Conservation (phyloP, 306 rosid genomes). For the cucumber (Cucumis sativus) region DNA sequence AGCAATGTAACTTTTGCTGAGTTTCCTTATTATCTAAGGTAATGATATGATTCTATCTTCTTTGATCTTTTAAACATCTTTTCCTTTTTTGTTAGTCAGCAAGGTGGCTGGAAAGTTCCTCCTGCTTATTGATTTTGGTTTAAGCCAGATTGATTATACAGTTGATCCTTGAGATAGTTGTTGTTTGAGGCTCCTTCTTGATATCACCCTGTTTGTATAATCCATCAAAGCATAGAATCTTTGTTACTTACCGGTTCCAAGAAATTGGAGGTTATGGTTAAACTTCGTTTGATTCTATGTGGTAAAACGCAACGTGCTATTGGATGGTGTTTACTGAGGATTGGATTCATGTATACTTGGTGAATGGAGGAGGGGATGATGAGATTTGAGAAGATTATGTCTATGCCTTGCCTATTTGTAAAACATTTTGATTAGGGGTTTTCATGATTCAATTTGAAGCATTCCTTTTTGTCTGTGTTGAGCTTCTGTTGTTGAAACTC, state of each 20-base stretch:
- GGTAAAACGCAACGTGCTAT: not conserved
- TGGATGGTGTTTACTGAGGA: not conserved
- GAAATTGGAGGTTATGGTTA: not conserved
- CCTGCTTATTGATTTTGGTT: not conserved
- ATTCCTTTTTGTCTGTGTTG: not conserved
- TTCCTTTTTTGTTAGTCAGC: not conserved
- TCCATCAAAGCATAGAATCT: not conserved
- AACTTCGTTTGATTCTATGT: not conserved
- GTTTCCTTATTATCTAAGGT: constrained; percentile 86
- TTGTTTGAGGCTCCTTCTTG: not conserved
- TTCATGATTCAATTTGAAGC: not conserved
- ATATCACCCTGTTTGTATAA: not conserved
- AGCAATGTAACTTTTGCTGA: constrained; percentile 48
- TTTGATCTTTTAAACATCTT: not conserved
- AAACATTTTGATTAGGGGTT: not conserved
- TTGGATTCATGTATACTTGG: not conserved
- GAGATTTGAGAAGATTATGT: not conserved
- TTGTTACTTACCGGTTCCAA: not conserved
- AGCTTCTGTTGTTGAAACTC: not conserved
- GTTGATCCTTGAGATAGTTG: not conserved
- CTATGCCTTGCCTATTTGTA: not conserved
- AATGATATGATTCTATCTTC: not conserved
- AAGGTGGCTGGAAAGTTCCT: not conserved
- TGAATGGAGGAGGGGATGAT: not conserved
- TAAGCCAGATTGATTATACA: not conserved